Percentiles rank a stretch among this genome's conserved stretches.
Conservation (phyloP, 1,284 basidiomycete species). For the Leucoagaricus sp. region DNA sequence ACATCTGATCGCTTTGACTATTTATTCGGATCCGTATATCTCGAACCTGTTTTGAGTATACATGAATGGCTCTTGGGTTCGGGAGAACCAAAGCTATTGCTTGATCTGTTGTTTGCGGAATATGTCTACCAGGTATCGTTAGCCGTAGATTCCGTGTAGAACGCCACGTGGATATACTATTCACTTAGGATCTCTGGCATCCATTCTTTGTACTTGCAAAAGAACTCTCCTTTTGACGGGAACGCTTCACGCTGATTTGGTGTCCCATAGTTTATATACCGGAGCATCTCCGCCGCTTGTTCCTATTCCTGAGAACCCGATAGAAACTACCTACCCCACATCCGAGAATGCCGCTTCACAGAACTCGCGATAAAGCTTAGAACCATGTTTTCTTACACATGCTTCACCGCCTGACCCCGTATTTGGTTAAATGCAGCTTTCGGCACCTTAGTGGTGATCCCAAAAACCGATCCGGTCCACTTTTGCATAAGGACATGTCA, state of each 20-base stretch:
- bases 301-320: slow-evolving; percentile 7
- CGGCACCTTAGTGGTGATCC: slow-evolving; percentile 22
- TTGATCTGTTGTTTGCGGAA: slow-evolving; percentile 21
- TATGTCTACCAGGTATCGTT: slow-evolving; percentile 8
- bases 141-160: not conserved
- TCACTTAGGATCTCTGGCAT: slow-evolving; percentile 23
- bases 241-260: slow-evolving; percentile 19
- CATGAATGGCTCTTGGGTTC: not conserved
- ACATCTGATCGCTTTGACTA: too few species aligned
- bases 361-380: slow-evolving; percentile 20
- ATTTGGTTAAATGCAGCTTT: slow-evolving; percentile 15
- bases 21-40: not conserved
- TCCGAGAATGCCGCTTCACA: slow-evolving; percentile 20
- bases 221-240: slow-evolving; percentile 23
- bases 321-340: slow-evolving; percentile 17
- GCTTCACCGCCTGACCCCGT: slow-evolving; percentile 15
- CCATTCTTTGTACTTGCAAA: slow-evolving; percentile 21
- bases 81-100: slow-evolving; percentile 1
- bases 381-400: slow-evolving; percentile 19
- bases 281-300: slow-evolving; percentile 17
- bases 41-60: not conserved
- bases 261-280: slow-evolving; percentile 20
- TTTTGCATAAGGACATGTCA: slow-evolving; percentile 8
- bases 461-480: slow-evolving; percentile 22
- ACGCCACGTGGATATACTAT: not conserved